Conservation (phyloP, 2,329 filamentous ascomycete genomes). For the Sporothrix protearum region DNA sequence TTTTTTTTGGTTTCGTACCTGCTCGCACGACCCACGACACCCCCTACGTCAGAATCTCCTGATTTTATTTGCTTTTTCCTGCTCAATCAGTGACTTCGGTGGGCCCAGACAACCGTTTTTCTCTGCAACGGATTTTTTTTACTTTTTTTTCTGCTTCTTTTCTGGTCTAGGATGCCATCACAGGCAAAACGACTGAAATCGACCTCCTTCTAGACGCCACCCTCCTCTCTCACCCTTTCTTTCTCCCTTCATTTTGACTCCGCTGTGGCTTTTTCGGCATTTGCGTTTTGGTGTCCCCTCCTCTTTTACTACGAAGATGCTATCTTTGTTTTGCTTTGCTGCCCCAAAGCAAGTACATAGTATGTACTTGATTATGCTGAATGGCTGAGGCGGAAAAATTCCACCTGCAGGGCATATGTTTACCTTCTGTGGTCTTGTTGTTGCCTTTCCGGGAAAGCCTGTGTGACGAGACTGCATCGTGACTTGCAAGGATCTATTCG, state of each 20-base stretch:
- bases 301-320: not conserved
- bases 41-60: not conserved
- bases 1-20: not conserved
- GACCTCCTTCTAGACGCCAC: not conserved
- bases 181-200: not conserved
- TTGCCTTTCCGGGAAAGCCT: not conserved
- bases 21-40: not conserved
- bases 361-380: too few relatives aligned
- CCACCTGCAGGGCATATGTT: not conserved
- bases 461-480: not conserved
- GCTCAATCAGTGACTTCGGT: not conserved
- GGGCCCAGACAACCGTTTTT: not conserved
- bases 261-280: slow-evolving; percentile 10
- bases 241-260: not conserved
- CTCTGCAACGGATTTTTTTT: not conserved
- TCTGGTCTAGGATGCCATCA: too few relatives aligned
- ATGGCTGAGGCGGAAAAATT: not conserved
- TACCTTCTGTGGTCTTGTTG: not conserved
- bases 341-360: not conserved
- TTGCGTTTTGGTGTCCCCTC: not conserved
- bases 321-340: not conserved
- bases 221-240: not conserved
- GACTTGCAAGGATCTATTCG: not conserved
- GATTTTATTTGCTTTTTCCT: slow-evolving; percentile 3
- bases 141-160: not conserved